Evolutionary conservation across 805 yeast species (phyloP).

Genomic region (Candida oleophila): DNA sequence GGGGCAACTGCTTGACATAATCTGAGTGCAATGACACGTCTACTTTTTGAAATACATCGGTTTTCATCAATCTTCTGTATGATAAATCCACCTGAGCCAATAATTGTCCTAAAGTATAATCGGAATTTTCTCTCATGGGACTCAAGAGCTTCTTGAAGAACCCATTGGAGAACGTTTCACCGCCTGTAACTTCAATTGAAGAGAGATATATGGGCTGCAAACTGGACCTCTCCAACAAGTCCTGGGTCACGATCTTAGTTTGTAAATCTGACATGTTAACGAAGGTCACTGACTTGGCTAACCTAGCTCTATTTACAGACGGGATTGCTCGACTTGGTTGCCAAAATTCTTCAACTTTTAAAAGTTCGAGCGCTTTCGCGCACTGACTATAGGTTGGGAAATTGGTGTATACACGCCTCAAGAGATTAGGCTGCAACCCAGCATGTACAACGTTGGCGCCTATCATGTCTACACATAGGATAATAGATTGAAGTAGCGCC

Average conservation of each 20-base stretch:
- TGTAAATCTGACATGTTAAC: slow-evolving; percentile 12
- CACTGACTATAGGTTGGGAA: too few species aligned
- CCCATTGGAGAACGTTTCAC: slow-evolving; percentile 42
- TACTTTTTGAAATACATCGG: slow-evolving; percentile 46
- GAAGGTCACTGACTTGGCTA: too few species aligned
- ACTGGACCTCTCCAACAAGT: slow-evolving; percentile 26
- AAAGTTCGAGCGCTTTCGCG: too few species aligned
- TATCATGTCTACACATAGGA: too few species aligned
- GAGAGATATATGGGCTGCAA: slow-evolving; percentile 37
- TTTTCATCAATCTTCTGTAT: slow-evolving; percentile 35
- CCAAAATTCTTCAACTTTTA: too few species aligned
- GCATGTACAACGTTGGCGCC: too few species aligned
- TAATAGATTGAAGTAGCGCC: too few species aligned
- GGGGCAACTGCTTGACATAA: slow-evolving; percentile 27
- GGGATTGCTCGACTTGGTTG: too few species aligned
- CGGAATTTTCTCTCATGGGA: slow-evolving; percentile 41
- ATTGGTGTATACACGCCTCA: too few species aligned
- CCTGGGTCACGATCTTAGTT: slow-evolving; percentile 24
- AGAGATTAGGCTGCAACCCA: too few species aligned
- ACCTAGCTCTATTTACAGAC: too few species aligned
- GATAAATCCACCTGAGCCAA: slow-evolving; percentile 30
- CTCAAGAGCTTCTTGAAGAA: slow-evolving; percentile 47
- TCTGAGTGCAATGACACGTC: slow-evolving; percentile 41
- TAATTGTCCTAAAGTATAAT: slow-evolving; percentile 44
- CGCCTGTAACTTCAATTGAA: slow-evolving; percentile 40